These are phyloP conservation scores for Alternaria arborescens DNA, from an alignment of 2,329 filamentous ascomycete species.

Conservation along the genomic window DNA sequence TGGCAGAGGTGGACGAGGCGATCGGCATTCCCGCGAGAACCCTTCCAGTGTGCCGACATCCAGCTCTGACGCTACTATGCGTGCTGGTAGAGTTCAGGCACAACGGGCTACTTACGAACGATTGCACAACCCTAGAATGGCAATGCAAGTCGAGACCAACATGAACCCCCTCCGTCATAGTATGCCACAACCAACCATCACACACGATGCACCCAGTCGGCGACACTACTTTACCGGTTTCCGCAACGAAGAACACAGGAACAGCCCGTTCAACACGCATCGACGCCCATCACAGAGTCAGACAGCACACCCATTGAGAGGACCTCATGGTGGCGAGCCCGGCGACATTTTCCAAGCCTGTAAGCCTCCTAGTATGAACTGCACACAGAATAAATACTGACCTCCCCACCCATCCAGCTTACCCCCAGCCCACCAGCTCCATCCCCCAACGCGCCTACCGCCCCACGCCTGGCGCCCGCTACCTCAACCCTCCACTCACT, in stretches of 20 bases:
- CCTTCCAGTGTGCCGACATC: constrained; percentile 13
- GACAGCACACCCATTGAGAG: too few species aligned
- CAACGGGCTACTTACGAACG: constrained; percentile 28
- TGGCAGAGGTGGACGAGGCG: constrained; percentile 5
- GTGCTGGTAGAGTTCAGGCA: constrained; percentile 21
- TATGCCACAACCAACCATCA: constrained; percentile 17
- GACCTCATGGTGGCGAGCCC: too few species aligned
- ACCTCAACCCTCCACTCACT: constrained; percentile 1
- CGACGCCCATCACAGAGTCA: background rate
- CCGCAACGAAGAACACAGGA: constrained; percentile 14
- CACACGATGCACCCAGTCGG: constrained; percentile 25
- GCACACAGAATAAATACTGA: background rate
- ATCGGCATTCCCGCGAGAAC: constrained; percentile 38
- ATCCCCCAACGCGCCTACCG: constrained; percentile 3
- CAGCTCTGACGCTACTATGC: constrained; percentile 2
- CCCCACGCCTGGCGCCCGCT: background rate
- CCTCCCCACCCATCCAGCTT: background rate
- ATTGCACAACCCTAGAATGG: constrained; percentile 16
- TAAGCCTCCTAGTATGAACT: background rate
- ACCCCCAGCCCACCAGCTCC: constrained; percentile 8
- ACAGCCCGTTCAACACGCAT: constrained; percentile 13
- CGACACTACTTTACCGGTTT: constrained; percentile 12
- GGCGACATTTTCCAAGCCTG: constrained; percentile 2
- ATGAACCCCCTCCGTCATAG: constrained; percentile 17
- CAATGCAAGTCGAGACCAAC: constrained; percentile 4